Conservation (phyloP, 441 rosid species). For the Macaranga tanarius region DNA sequence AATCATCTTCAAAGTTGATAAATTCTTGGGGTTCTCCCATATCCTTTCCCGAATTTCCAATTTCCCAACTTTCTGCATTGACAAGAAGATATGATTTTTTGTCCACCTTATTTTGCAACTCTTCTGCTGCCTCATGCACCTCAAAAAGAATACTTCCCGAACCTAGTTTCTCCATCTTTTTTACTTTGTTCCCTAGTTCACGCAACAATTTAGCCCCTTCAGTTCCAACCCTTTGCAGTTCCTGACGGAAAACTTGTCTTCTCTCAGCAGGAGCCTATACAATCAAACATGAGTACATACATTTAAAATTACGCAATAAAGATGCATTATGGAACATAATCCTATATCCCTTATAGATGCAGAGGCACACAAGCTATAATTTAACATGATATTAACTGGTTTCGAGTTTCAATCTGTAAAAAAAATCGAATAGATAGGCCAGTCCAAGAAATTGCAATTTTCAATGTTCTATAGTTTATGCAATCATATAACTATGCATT, state of each 20-base stretch:
- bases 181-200: slow-evolving; percentile 71
- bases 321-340: neutral
- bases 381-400: neutral
- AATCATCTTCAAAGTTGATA: slow-evolving; percentile 46
- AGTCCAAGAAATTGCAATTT: slow-evolving; percentile 7
- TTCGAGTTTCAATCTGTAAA: neutral
- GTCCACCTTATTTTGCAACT: slow-evolving; percentile 75
- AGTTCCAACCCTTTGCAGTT: slow-evolving; percentile 74
- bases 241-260: slow-evolving; percentile 60
- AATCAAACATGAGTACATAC: slow-evolving; percentile 18
- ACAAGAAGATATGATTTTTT: slow-evolving; percentile 69
- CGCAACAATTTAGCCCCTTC: slow-evolving; percentile 82
- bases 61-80: slow-evolving; percentile 81
- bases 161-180: slow-evolving; percentile 75
- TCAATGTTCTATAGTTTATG: neutral
- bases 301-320: neutral
- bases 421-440: slow-evolving; percentile 1
- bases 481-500: too few species aligned
- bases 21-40: slow-evolving; percentile 51
- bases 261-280: slow-evolving; percentile 81
- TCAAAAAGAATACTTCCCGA: slow-evolving; percentile 51
- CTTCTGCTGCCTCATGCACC: slow-evolving; percentile 82
- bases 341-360: neutral
- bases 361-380: neutral
- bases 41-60: slow-evolving; percentile 46